phyloP scores from a whole-genome alignment of 169 alveolate species.

The Plasmodium ovale region DNA sequence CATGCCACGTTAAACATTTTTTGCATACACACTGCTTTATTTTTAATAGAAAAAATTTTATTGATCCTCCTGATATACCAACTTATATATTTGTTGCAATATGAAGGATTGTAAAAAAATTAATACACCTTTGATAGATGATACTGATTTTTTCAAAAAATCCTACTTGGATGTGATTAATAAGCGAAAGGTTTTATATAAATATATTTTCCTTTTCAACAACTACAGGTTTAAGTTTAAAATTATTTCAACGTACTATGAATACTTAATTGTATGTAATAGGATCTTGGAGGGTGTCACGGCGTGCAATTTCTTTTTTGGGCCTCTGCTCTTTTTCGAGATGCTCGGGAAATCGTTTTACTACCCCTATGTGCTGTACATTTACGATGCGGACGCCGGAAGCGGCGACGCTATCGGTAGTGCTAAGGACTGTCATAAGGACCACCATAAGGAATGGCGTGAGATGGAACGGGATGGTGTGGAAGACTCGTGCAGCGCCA shows the following conservation, averaged over 20 bases:
- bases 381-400: constrained; percentile 17
- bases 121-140: constrained; percentile 5
- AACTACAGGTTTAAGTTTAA: constrained; percentile 68
- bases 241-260: constrained; percentile 64
- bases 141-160: constrained; percentile 18
- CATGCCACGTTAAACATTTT: too few species aligned
- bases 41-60: too few species aligned
- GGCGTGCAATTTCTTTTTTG: constrained; percentile 64
- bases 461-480: too few species aligned
- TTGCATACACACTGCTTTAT: too few species aligned
- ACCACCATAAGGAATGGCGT: too few species aligned
- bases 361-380: constrained; percentile 57
- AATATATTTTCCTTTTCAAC: constrained; percentile 51
- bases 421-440: too few species aligned
- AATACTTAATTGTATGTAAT: constrained; percentile 64
- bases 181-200: constrained; percentile 50
- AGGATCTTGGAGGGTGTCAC: constrained; percentile 55
- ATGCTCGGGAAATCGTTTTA: constrained; percentile 70
- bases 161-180: constrained; percentile 34
- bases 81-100: too few species aligned
- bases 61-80: too few species aligned
- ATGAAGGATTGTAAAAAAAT: constrained; percentile 32
- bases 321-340: constrained; percentile 30
- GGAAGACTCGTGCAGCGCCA: too few species aligned
- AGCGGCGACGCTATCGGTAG: neutral